A percentile compares a stretch with the other conserved stretches of the same genome.
These are phyloP conservation scores for Echites panduratus DNA, from an alignment of 257 asterid genomes.

Conservation along the genomic window DNA sequence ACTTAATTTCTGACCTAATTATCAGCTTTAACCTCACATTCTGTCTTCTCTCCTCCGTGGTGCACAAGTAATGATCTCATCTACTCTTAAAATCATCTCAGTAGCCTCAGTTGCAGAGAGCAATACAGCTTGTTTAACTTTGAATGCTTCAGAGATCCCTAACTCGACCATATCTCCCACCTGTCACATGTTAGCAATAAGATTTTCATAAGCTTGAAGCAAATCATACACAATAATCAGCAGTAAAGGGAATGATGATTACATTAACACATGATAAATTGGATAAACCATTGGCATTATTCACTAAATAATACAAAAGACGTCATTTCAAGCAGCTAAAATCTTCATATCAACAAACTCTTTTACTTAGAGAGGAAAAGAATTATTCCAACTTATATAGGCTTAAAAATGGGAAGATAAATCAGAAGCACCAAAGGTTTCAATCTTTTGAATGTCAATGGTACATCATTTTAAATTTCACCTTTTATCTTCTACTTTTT, in stretches of 20 bases:
- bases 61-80: slow-evolving; percentile 80
- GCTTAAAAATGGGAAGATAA: neutral
- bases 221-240: neutral
- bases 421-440: neutral
- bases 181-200: slow-evolving; percentile 29
- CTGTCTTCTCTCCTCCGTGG: slow-evolving; percentile 80
- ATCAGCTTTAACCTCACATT: slow-evolving; percentile 36
- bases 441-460: neutral
- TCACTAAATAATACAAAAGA: neutral
- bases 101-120: slow-evolving; percentile 92
- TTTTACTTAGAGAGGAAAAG: neutral
- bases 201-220: neutral
- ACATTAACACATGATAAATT: neutral
- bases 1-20: neutral
- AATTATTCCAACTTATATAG: neutral
- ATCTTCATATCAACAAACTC: neutral
- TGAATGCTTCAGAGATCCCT: slow-evolving; percentile 81
- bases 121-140: slow-evolving; percentile 83
- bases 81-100: slow-evolving; percentile 84
- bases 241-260: neutral
- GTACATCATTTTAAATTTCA: neutral
- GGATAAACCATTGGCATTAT: neutral
- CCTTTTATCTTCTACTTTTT: neutral
- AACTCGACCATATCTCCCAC: slow-evolving; percentile 73
- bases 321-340: neutral